Conservation (phyloP, 768 basidiomycete species). For the Leccinum olivaceopallidum region DNA sequence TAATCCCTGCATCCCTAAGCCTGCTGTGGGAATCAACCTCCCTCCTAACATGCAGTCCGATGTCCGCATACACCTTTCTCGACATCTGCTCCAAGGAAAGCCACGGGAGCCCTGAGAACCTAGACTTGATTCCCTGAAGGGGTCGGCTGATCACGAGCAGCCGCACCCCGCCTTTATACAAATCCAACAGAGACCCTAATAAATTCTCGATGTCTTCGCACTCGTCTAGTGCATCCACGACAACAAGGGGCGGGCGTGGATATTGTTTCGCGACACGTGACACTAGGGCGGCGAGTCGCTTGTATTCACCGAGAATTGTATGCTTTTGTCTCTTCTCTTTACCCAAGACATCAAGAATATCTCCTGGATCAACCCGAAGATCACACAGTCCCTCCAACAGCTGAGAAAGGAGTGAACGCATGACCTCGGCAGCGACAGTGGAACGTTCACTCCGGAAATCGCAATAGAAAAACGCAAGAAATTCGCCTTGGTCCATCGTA, state of each 20-base stretch:
- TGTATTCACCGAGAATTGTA: background rate
- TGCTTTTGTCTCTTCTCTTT: background rate
- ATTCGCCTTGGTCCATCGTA: background rate
- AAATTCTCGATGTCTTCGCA: constrained; percentile 12
- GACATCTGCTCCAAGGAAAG: constrained; percentile 7
- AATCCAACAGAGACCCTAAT: background rate
- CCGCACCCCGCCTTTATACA: constrained; percentile 1
- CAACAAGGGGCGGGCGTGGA: background rate
- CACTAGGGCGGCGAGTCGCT: background rate
- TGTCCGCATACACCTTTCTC: constrained; percentile 9
- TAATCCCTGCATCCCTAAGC: background rate
- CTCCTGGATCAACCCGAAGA: background rate
- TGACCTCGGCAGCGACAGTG: background rate
- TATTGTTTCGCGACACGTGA: background rate
- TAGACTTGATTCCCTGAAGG: constrained; percentile 8
- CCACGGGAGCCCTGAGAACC: background rate
- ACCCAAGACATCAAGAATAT: background rate
- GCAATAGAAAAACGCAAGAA: background rate
- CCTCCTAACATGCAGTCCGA: constrained; percentile 2
- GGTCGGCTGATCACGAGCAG: constrained; percentile 10
- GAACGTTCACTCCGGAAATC: background rate
- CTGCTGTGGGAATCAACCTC: constrained; percentile 10
- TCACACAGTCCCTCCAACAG: background rate
- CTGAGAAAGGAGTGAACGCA: background rate
- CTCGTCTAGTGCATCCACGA: constrained; percentile 21